phyloP scores from a whole-genome alignment of 1,284 basidiomycete species.

The Sporisorium sorghi region DNA sequence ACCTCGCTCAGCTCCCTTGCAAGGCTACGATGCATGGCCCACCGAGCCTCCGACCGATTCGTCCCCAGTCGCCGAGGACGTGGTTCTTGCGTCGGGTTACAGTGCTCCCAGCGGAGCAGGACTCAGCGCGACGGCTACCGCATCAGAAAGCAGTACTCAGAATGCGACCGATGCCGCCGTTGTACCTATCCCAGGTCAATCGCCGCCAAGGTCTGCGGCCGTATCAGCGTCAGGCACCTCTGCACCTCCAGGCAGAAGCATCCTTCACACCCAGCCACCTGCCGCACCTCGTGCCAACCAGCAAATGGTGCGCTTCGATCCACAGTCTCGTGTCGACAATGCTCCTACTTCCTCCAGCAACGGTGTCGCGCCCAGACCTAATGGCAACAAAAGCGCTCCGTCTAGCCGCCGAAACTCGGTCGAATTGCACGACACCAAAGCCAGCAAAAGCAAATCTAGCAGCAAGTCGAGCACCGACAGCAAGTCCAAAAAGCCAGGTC shows the following conservation, averaged over 20 bases:
- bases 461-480: constrained; percentile 18
- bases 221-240: constrained; percentile 1
- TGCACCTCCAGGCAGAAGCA: constrained; percentile 22
- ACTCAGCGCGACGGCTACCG: constrained; percentile 1
- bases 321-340: constrained; percentile 33
- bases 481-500: constrained; percentile 39
- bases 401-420: constrained; percentile 33
- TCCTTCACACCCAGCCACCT: constrained; percentile 31
- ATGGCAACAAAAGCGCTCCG: constrained; percentile 23
- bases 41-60: constrained; percentile 14
- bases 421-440: constrained; percentile 27
- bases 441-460: constrained; percentile 23
- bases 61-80: not conserved
- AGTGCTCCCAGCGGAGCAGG: constrained; percentile 12
- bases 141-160: constrained; percentile 26
- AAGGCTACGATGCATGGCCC: constrained; percentile 47
- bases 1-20: constrained; percentile 42
- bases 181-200: not conserved
- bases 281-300: constrained; percentile 25
- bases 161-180: constrained; percentile 13
- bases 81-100: not conserved
- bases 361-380: constrained; percentile 1
- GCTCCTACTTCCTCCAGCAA: constrained; percentile 11
- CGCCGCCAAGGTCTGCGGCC: constrained; percentile 5
- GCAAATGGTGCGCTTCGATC: constrained; percentile 48